These are phyloP conservation scores for Termitomyces heimii DNA, from an alignment of 768 basidiomycete genomes.

Conservation along the genomic window DNA sequence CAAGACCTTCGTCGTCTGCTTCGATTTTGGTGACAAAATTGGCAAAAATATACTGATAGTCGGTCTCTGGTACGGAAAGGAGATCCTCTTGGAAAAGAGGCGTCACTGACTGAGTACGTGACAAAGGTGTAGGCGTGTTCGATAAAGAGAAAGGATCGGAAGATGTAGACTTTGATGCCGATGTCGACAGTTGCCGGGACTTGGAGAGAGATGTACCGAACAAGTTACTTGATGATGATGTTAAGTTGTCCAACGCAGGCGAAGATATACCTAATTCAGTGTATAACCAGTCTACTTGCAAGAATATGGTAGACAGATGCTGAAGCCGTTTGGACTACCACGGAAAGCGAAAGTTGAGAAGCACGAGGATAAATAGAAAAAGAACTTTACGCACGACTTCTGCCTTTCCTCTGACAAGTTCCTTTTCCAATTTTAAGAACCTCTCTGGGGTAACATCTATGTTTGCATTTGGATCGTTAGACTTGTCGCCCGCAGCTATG, in stretches of 20 bases:
- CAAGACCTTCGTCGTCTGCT: conserved; percentile 42
- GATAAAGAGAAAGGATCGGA: conserved; percentile 43
- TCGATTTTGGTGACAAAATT: conserved; percentile 58
- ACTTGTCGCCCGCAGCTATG: conserved; percentile 34
- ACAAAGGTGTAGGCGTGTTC: conserved; percentile 49
- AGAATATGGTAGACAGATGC: conserved; percentile 55
- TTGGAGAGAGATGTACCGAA: conserved; percentile 21
- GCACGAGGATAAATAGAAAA: background rate
- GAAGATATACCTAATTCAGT: conserved; percentile 73
- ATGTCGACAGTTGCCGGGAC: conserved; percentile 22
- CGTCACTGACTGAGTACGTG: conserved; percentile 29
- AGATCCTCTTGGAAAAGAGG: conserved; percentile 28
- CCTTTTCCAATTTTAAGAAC: conserved; percentile 77
- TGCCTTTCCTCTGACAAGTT: conserved; percentile 78
- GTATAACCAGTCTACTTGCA: conserved; percentile 79
- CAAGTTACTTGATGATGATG: conserved; percentile 20
- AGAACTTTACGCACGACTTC: conserved; percentile 59
- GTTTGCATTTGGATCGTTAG: conserved; percentile 32
- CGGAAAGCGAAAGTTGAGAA: background rate
- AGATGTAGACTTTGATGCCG: conserved; percentile 31
- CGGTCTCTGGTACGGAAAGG: conserved; percentile 27
- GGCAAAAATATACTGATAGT: conserved; percentile 55
- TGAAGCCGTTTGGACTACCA: conserved; percentile 60
- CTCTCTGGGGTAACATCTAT: conserved; percentile 78
- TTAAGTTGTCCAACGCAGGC: conserved; percentile 46